Conservation (phyloP, 2,329 filamentous ascomycete genomes). For the Lomentospora prolificans region DNA sequence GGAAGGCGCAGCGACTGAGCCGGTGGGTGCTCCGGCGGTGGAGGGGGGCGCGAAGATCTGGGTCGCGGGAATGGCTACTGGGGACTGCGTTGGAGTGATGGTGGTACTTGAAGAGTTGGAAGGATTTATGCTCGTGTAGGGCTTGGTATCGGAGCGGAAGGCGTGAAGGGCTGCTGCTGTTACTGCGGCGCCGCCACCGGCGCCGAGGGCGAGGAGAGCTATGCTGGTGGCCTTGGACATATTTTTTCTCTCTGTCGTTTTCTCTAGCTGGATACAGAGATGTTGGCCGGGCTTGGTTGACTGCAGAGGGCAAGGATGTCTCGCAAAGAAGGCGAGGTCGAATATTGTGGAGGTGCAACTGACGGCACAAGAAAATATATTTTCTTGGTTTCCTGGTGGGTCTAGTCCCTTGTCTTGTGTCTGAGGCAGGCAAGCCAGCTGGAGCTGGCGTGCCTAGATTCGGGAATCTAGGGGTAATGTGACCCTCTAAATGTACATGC, state of each 20-base stretch:
- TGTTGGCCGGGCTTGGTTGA: too few species aligned
- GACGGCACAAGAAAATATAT: too few species aligned
- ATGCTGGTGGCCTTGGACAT: conserved; percentile 70
- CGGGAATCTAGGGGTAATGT: too few species aligned
- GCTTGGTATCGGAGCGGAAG: conserved; percentile 31
- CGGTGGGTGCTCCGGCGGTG: conserved; percentile 16
- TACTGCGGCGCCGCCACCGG: conserved; percentile 64
- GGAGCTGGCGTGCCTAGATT: too few species aligned
- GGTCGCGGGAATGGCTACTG: conserved; percentile 43
- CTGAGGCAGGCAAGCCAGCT: too few species aligned
- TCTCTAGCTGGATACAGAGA: not conserved
- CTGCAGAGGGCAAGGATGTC: too few species aligned
- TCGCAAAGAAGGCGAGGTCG: too few species aligned
- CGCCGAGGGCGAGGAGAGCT: conserved; percentile 65
- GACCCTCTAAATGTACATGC: too few species aligned
- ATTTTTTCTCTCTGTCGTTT: not conserved
- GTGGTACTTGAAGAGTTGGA: conserved; percentile 12
- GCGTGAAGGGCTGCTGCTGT: conserved; percentile 57
- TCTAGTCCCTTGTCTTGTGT: too few species aligned
- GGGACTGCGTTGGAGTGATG: conserved; percentile 19
- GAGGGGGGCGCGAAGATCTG: conserved; percentile 36
- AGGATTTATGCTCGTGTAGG: conserved; percentile 9
- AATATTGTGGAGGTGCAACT: too few species aligned
- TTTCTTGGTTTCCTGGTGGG: too few species aligned
- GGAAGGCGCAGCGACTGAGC: conserved; percentile 22